A percentile compares a stretch with the other conserved stretches of the same genome.
phyloP scores from a whole-genome alignment of 495 filamentous ascomycete genomes.

The Penicillium cinerascens region DNA sequence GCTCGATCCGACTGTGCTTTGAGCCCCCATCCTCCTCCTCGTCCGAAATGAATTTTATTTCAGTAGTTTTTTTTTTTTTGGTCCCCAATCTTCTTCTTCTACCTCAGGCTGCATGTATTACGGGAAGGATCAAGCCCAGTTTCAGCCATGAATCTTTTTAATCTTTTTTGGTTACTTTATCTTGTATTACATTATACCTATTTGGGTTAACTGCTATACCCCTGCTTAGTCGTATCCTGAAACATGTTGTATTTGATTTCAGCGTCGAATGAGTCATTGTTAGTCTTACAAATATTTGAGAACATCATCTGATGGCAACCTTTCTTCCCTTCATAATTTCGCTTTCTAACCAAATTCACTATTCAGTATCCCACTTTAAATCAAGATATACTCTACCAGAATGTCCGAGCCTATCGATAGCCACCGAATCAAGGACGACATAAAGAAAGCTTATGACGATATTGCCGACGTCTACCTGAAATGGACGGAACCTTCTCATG shows the following conservation, averaged over 20 bases:
- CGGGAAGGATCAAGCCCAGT: too few species aligned
- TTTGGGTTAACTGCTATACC: too few species aligned
- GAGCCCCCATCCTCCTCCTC: too few species aligned
- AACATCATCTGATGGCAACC: background rate
- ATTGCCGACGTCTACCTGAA: slow-evolving; percentile 36
- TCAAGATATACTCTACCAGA: background rate
- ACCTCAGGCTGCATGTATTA: too few species aligned
- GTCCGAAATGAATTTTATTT: too few species aligned
- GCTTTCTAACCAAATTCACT: background rate
- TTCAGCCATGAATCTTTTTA: too few species aligned
- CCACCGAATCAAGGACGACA: slow-evolving; percentile 16
- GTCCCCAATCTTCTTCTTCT: too few species aligned
- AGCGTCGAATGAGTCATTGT: background rate
- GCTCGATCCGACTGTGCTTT: too few species aligned
- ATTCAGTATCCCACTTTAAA: background rate
- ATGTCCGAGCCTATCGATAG: background rate
- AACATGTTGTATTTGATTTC: background rate
- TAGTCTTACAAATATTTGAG: background rate
- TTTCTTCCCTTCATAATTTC: background rate
- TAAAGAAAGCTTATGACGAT: slow-evolving; percentile 36
- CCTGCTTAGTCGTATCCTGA: too few species aligned
- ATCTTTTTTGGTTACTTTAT: too few species aligned
- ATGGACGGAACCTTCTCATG: slow-evolving; percentile 31
- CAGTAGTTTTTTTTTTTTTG: too few species aligned
- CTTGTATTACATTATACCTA: too few species aligned